A percentile compares a stretch with the other conserved stretches of the same genome.
These are phyloP conservation scores for Eucalyptus sp. DNA, from an alignment of 345 rosid species.

Conservation along the genomic window DNA sequence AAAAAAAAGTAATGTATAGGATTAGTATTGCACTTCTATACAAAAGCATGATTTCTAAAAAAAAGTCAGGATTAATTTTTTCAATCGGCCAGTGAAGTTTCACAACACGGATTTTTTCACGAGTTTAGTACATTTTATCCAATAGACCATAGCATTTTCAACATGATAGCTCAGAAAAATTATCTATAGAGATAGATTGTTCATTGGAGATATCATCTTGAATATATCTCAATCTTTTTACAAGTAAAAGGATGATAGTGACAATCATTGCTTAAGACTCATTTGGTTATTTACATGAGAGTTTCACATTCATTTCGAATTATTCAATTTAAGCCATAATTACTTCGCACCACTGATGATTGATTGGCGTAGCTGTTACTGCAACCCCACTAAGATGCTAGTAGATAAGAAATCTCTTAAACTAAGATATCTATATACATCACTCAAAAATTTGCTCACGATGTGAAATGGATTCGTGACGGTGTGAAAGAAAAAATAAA, in stretches of 20 bases:
- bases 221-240: background rate
- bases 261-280: background rate
- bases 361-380: accelerated
- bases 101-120: background rate
- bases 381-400: too few relatives aligned
- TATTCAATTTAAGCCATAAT: background rate
- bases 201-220: background rate
- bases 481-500: background rate
- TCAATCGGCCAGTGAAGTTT: background rate
- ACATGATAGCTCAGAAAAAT: background rate
- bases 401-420: background rate
- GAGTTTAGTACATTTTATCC: background rate
- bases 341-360: background rate
- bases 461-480: background rate
- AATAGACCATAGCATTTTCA: background rate
- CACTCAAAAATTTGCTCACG: too few relatives aligned
- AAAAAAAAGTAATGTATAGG: background rate
- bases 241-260: background rate
- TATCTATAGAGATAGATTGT: background rate
- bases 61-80: background rate
- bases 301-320: background rate
- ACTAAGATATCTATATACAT: too few relatives aligned
- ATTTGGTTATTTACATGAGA: background rate
- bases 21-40: background rate
- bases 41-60: background rate